Evolutionary conservation across 2,329 filamentous ascomycete species (phyloP).

Genomic region (Aspergillus quadricinctus): DNA sequence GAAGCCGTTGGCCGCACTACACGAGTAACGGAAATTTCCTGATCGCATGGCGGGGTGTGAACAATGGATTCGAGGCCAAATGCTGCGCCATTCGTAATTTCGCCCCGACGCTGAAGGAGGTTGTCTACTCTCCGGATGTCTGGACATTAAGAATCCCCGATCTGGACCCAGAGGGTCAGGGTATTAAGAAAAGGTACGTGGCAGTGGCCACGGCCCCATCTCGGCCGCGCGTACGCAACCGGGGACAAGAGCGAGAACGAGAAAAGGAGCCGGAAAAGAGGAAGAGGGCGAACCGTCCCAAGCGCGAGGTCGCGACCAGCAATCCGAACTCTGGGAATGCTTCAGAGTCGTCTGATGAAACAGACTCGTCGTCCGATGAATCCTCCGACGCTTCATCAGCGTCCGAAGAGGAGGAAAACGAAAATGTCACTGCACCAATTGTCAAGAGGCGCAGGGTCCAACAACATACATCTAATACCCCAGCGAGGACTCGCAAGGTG

Average conservation of each 20-base stretch:
- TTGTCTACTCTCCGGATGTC: background rate
- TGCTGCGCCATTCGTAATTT: conserved; percentile 9
- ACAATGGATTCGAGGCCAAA: conserved; percentile 4
- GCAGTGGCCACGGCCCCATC: too few relatives aligned
- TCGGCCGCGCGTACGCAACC: too few relatives aligned
- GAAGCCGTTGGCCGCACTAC: background rate
- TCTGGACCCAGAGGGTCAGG: background rate
- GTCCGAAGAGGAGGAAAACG: conserved; percentile 1
- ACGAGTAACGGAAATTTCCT: conserved; percentile 6
- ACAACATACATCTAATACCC: background rate
- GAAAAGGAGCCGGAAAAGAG: background rate
- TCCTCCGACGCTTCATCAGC: background rate
- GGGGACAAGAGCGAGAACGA: background rate
- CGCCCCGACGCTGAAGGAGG: background rate
- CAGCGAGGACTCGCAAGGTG: background rate
- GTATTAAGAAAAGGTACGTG: too few relatives aligned
- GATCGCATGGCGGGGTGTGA: conserved; percentile 7
- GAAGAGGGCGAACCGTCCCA: background rate
- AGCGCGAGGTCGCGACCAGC: background rate
- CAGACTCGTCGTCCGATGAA: conserved; percentile 2
- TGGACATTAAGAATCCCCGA: background rate
- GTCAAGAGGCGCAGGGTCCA: background rate
- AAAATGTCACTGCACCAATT: background rate
- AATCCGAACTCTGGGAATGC: background rate
- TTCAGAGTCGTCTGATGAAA: background rate